Conservation (phyloP, 1,139 yeast genomes). For the Geotrichum reessii region DNA sequence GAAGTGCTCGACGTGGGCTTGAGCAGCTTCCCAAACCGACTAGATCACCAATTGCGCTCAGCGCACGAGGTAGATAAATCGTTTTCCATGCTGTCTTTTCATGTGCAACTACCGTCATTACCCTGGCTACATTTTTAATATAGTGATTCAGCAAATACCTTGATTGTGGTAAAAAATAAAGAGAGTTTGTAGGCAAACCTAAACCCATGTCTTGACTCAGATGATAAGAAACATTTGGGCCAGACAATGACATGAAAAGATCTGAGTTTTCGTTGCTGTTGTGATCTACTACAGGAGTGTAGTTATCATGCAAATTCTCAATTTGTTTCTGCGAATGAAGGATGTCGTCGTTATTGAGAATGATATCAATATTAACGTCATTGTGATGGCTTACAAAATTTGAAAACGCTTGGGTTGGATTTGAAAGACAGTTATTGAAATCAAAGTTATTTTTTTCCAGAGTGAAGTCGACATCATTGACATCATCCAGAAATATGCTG, state of each 20-base stretch:
- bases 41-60: slow-evolving; percentile 75
- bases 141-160: slow-evolving; percentile 68
- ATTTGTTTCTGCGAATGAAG: neutral
- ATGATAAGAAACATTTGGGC: slow-evolving; percentile 10
- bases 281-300: neutral
- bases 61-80: slow-evolving; percentile 75
- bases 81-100: slow-evolving; percentile 85
- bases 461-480: neutral
- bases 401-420: slow-evolving; percentile 1
- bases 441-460: neutral
- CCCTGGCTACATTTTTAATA: slow-evolving; percentile 72
- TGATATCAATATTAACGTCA: slow-evolving; percentile 44
- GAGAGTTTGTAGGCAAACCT: slow-evolving; percentile 51
- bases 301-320: neutral
- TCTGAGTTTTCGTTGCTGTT: slow-evolving; percentile 10
- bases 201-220: slow-evolving; percentile 14
- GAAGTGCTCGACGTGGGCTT: slow-evolving; percentile 67
- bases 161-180: slow-evolving; percentile 41
- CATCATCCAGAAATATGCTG: neutral
- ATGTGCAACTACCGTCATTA: slow-evolving; percentile 81
- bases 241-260: slow-evolving; percentile 9
- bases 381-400: neutral
- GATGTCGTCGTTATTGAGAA: slow-evolving; percentile 33
- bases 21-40: slow-evolving; percentile 70
- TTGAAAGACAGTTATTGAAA: neutral